Evolutionary conservation across 2,329 filamentous ascomycete genomes (phyloP).

Genomic region (Nigrospora oryzae): DNA sequence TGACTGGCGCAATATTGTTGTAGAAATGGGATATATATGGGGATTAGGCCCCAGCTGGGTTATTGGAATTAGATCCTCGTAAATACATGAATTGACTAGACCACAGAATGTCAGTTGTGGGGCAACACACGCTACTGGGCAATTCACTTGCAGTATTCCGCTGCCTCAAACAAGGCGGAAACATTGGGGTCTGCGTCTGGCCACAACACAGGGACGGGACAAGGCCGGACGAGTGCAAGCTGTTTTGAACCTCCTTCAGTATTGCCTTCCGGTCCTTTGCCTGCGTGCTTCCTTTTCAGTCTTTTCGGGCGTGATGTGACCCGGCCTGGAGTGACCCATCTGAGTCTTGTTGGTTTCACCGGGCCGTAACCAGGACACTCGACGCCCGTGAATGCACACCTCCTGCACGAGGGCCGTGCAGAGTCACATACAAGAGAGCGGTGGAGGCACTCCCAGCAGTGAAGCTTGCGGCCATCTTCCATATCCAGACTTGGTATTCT

Average conservation of each 20-base stretch:
- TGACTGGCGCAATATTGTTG: slow-evolving; percentile 8
- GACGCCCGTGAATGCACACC: slow-evolving; percentile 13
- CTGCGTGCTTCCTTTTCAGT: not conserved
- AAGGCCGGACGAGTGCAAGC: not conserved
- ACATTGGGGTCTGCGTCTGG: slow-evolving; percentile 3
- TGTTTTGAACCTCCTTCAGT: too few species aligned
- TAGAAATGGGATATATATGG: slow-evolving; percentile 16
- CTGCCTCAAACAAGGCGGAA: slow-evolving; percentile 9
- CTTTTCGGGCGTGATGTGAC: slow-evolving; percentile 10
- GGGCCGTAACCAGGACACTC: slow-evolving; percentile 18
- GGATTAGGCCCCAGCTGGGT: slow-evolving; percentile 14
- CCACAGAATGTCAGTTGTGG: not conserved
- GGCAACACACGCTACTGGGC: not conserved
- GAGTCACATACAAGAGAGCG: slow-evolving; percentile 19
- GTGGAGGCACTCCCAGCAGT: slow-evolving; percentile 22
- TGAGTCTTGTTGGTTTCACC: slow-evolving; percentile 10
- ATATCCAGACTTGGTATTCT: not conserved
- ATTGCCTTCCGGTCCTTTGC: too few species aligned
- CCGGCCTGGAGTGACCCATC: slow-evolving; percentile 15
- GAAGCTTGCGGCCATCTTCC: slow-evolving; percentile 6
- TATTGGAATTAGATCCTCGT: slow-evolving; percentile 12
- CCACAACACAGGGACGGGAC: not conserved
- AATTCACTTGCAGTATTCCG: slow-evolving; percentile 13
- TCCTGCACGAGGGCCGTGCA: slow-evolving; percentile 14
- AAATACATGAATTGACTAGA: slow-evolving; percentile 20